Evolutionary conservation across 768 basidiomycete species (phyloP).

Genomic region (Dioszegia crocea): DNA sequence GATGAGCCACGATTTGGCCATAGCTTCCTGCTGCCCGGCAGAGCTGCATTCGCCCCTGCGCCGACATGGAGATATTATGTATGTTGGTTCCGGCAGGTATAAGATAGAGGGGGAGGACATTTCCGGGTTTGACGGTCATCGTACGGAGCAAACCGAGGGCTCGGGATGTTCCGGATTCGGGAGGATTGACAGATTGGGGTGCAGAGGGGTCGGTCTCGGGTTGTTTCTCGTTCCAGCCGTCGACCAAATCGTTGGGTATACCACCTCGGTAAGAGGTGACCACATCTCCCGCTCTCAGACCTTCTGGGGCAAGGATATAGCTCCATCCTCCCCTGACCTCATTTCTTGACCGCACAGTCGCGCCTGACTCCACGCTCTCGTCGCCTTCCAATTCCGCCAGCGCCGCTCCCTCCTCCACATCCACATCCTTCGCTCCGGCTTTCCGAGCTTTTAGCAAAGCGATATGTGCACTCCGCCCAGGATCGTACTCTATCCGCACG

Average conservation of each 20-base stretch:
- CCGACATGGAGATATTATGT: conserved; percentile 75
- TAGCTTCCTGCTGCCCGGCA: conserved; percentile 85
- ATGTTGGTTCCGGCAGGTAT: conserved; percentile 90
- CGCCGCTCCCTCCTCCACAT: conserved; percentile 21
- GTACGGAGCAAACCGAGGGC: conserved; percentile 80
- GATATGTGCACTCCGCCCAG: conserved; percentile 87
- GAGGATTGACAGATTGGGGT: conserved; percentile 22
- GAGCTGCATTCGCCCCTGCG: conserved; percentile 71
- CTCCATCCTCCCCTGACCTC: conserved; percentile 58
- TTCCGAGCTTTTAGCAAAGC: conserved; percentile 72
- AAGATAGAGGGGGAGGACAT: conserved; percentile 83
- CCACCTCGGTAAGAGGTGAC: conserved; percentile 82
- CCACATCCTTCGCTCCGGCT: conserved; percentile 52
- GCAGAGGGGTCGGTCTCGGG: conserved; percentile 17
- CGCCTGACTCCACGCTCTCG: conserved; percentile 8
- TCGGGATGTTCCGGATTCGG: conserved; percentile 50
- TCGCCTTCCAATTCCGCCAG: conserved; percentile 19
- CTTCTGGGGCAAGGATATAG: conserved; percentile 90
- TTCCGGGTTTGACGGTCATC: conserved; percentile 79
- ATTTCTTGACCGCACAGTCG: conserved; percentile 8
- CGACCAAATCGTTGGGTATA: conserved; percentile 70
- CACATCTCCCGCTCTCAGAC: conserved; percentile 77
- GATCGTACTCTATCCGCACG: conserved; percentile 93
- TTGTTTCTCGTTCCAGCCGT: conserved; percentile 48
- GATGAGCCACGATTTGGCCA: conserved; percentile 71